Evolutionary conservation across 2,329 filamentous ascomycete species (phyloP).

Genomic region (Aspergillus caelatus): DNA sequence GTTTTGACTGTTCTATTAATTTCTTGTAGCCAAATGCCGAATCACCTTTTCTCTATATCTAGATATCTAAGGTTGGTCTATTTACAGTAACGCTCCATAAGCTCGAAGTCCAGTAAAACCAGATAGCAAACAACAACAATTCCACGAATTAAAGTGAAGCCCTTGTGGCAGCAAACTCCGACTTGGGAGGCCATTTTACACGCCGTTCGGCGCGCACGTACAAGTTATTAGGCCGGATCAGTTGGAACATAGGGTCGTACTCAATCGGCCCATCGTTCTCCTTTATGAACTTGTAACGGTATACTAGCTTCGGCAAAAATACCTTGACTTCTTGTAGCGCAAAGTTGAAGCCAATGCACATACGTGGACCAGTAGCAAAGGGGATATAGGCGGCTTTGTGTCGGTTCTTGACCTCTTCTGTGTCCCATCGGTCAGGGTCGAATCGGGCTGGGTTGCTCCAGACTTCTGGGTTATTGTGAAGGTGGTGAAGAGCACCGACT

Average conservation of each 20-base stretch:
- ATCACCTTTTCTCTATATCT: not conserved
- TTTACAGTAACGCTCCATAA: not conserved
- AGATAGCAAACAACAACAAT: not conserved
- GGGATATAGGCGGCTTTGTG: conserved; percentile 59
- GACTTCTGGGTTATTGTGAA: conserved; percentile 55
- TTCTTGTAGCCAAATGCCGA: not conserved
- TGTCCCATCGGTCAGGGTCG: conserved; percentile 63
- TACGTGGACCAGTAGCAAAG: conserved; percentile 60
- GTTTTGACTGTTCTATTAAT: not conserved
- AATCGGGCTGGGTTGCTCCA: conserved; percentile 63
- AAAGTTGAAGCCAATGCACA: conserved; percentile 68
- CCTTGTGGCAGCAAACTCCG: conserved; percentile 5
- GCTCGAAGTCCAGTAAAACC: not conserved
- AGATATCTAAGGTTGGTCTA: not conserved
- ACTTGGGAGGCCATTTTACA: conserved; percentile 30
- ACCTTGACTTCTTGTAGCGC: conserved; percentile 64
- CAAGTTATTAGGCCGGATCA: conserved; percentile 32
- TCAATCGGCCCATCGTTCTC: conserved; percentile 52
- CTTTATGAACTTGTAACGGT: conserved; percentile 58
- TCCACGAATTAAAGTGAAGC: not conserved
- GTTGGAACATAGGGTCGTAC: conserved; percentile 34
- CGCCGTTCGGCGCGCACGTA: conserved; percentile 22
- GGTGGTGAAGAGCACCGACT: conserved; percentile 51
- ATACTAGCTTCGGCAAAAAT: conserved; percentile 58
- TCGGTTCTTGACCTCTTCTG: conserved; percentile 55